Percentiles rank a stretch among this genome's conserved stretches.
These are phyloP conservation scores for Aristolochia fimbriata DNA, from an alignment of 164 flowering plant genomes.

Conservation along the genomic window DNA sequence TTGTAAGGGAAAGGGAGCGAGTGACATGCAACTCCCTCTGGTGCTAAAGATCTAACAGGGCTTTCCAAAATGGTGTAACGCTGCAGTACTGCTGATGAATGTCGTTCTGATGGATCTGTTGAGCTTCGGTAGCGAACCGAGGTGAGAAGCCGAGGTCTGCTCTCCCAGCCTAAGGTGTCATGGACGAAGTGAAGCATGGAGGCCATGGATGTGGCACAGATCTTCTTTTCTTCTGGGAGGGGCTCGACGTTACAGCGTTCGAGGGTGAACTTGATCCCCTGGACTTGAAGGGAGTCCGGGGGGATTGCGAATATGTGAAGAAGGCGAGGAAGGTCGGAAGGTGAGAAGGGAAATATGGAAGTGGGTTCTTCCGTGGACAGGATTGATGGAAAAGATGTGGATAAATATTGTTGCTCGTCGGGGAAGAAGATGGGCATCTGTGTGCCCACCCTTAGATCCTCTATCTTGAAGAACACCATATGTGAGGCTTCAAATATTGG, in stretches of 20 bases:
- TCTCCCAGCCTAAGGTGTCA: slow-evolving; percentile 13
- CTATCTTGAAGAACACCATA: too few species aligned
- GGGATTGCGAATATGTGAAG: too few species aligned
- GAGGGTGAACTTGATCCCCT: slow-evolving; percentile 41
- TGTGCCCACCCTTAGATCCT: too few species aligned
- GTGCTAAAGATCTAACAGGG: slow-evolving; percentile 15
- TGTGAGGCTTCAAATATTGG: too few species aligned
- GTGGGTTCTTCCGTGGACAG: too few species aligned
- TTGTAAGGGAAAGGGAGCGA: slow-evolving; percentile 47
- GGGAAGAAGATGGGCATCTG: too few species aligned
- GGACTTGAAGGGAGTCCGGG: slow-evolving; percentile 23
- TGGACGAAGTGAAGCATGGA: slow-evolving; percentile 40
- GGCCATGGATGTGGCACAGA: slow-evolving; percentile 33
- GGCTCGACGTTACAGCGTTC: slow-evolving; percentile 31
- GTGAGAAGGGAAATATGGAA: too few species aligned
- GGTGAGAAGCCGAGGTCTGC: slow-evolving; percentile 16
- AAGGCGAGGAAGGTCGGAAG: too few species aligned
- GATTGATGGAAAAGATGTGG: too few species aligned
- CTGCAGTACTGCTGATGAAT: slow-evolving; percentile 9
- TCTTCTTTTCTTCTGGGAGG: slow-evolving; percentile 31
- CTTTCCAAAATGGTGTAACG: slow-evolving; percentile 25
- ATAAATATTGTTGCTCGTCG: too few species aligned
- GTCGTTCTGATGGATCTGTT: too few species aligned
- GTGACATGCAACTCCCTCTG: slow-evolving; percentile 31
- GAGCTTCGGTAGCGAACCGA: not conserved